Percentiles rank a stretch among this genome's conserved stretches.
phyloP scores from a whole-genome alignment of 1,284 basidiomycete species.

The Boletus albobrunnescens region DNA sequence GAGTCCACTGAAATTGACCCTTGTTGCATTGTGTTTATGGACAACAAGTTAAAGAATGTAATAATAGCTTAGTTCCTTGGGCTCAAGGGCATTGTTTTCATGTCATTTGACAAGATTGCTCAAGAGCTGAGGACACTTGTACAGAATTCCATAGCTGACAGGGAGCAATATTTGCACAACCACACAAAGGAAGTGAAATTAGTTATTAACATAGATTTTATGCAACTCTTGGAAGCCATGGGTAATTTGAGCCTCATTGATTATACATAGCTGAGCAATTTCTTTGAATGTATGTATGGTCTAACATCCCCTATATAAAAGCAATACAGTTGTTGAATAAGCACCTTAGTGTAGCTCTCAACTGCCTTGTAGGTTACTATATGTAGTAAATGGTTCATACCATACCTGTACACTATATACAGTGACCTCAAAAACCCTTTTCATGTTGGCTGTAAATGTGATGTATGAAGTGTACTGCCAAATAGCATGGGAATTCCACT shows the following conservation, averaged over 20 bases:
- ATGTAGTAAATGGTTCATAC: too few relatives aligned
- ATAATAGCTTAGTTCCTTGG: slow-evolving; percentile 21
- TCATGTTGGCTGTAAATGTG: too few relatives aligned
- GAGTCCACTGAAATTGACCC: slow-evolving; percentile 21
- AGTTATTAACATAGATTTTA: slow-evolving; percentile 19
- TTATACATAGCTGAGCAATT: slow-evolving; percentile 22
- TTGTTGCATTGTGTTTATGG: slow-evolving; percentile 21
- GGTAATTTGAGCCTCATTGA: slow-evolving; percentile 18
- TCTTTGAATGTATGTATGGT: slow-evolving; percentile 16
- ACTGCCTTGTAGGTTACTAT: too few relatives aligned
- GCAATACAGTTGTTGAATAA: too few relatives aligned
- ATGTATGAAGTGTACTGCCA: too few relatives aligned
- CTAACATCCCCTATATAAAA: background rate
- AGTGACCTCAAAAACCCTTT: too few relatives aligned
- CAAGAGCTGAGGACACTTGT: slow-evolving; percentile 17
- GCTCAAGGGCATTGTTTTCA: slow-evolving; percentile 23
- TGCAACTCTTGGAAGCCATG: slow-evolving; percentile 20
- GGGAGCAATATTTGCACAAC: slow-evolving; percentile 13
- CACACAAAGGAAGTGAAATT: slow-evolving; percentile 21
- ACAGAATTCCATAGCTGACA: slow-evolving; percentile 19
- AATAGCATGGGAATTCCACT: too few relatives aligned
- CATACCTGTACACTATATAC: too few relatives aligned
- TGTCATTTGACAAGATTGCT: slow-evolving; percentile 16
- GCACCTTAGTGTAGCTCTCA: too few relatives aligned
- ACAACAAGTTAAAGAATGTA: slow-evolving; percentile 23